Percentiles rank a stretch among this genome's conserved stretches.
Evolutionary conservation across 495 filamentous ascomycete species (phyloP).

Genomic region (Achaetomiella virescens): DNA sequence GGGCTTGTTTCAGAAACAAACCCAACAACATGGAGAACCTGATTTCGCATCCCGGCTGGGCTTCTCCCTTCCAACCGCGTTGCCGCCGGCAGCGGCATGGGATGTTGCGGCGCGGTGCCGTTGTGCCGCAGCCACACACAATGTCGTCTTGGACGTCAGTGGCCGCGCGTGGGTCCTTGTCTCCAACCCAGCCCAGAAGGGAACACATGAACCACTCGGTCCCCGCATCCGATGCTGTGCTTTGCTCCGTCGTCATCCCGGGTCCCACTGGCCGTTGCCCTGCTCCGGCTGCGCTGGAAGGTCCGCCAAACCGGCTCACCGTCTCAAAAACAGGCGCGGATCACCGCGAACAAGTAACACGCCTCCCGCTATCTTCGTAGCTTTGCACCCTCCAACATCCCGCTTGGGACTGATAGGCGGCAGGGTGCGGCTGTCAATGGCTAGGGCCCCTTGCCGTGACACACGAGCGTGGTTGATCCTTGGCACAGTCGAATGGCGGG

Average conservation of each 20-base stretch:
- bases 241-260: too few relatives aligned
- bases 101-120: too few relatives aligned
- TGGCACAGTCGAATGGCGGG: conserved; percentile 1
- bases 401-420: not conserved
- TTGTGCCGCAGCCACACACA: too few relatives aligned
- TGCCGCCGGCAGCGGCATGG: not conserved
- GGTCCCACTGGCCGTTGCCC: too few relatives aligned
- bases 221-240: too few relatives aligned
- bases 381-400: not conserved
- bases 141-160: too few relatives aligned
- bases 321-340: not conserved
- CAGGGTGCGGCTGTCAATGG: not conserved
- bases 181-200: too few relatives aligned
- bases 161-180: too few relatives aligned
- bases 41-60: not conserved
- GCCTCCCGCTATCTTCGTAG: not conserved
- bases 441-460: conserved; percentile 3
- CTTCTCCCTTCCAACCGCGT: not conserved
- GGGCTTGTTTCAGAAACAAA: conserved; percentile 3
- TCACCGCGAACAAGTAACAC: not conserved
- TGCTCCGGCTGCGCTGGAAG: too few relatives aligned
- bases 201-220: too few relatives aligned
- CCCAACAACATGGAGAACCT: not conserved
- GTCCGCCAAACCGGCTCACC: too few relatives aligned
- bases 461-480: conserved; percentile 4